These are phyloP conservation scores for Rhodosporidiobolus odoratus DNA, from an alignment of 768 basidiomycete genomes.

Conservation along the genomic window DNA sequence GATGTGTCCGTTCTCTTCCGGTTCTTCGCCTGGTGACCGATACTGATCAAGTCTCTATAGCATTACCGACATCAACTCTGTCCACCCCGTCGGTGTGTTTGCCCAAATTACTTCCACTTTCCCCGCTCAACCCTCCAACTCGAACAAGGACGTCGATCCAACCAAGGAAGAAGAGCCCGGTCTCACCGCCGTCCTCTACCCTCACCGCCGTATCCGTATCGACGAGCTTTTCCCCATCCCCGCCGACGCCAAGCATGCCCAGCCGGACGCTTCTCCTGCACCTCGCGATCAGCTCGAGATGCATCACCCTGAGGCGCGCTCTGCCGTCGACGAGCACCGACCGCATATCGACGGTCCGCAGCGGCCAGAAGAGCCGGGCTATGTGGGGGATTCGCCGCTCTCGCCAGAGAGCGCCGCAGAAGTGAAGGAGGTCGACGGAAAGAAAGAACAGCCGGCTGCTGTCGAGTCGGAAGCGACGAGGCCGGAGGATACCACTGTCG, in stretches of 20 bases:
- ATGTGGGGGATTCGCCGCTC: slow-evolving; percentile 9
- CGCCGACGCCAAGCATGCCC: background rate
- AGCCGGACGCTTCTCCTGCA: slow-evolving; percentile 14
- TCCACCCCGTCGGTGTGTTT: slow-evolving; percentile 90
- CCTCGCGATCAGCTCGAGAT: slow-evolving; percentile 42
- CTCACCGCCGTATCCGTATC: slow-evolving; percentile 81
- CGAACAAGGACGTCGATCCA: slow-evolving; percentile 3
- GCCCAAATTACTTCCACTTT: slow-evolving; percentile 95
- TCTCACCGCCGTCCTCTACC: slow-evolving; percentile 89
- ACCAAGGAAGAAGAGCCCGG: slow-evolving; percentile 60
- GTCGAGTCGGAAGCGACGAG: slow-evolving; percentile 50
- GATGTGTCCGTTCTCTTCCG: slow-evolving; percentile 54
- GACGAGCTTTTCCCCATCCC: slow-evolving; percentile 67
- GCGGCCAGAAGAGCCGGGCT: slow-evolving; percentile 2
- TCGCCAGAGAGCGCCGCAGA: background rate
- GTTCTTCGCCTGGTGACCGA: background rate
- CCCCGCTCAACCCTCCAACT: slow-evolving; percentile 51
- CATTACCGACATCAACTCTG: slow-evolving; percentile 77
- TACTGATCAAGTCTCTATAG: background rate
- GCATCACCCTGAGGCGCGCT: slow-evolving; percentile 42
- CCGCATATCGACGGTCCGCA: slow-evolving; percentile 11
- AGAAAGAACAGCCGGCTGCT: slow-evolving; percentile 44
- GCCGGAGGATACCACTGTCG: slow-evolving; percentile 45
- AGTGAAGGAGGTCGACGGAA: slow-evolving; percentile 25
- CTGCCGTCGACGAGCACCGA: slow-evolving; percentile 12